Evolutionary conservation across 2,329 filamentous ascomycete species (phyloP).

Genomic region (Cercospora citrullina): DNA sequence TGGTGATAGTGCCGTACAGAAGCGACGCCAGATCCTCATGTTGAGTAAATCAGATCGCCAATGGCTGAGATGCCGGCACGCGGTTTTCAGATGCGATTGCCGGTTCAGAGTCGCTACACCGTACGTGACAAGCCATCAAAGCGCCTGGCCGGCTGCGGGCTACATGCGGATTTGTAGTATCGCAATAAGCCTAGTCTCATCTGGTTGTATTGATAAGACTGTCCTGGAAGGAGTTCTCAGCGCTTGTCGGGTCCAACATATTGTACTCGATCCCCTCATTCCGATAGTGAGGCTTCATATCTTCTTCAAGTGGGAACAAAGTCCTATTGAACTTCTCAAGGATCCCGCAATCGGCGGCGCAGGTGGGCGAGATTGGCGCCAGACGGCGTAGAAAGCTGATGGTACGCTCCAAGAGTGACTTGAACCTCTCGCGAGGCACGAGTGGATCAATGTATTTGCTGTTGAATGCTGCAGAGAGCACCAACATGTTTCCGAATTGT

Average conservation of each 20-base stretch:
- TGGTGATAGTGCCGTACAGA: background rate
- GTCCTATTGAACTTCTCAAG: slow-evolving; percentile 56
- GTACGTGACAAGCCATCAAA: background rate
- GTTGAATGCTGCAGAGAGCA: slow-evolving; percentile 78
- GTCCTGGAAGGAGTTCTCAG: slow-evolving; percentile 28
- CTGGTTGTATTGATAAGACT: slow-evolving; percentile 1
- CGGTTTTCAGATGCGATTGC: too few relatives aligned
- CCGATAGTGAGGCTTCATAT: slow-evolving; percentile 27
- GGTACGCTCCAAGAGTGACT: slow-evolving; percentile 67
- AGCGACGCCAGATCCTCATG: background rate
- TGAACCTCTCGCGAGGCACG: slow-evolving; percentile 58
- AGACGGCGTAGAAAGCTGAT: slow-evolving; percentile 73
- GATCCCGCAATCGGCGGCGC: slow-evolving; percentile 73
- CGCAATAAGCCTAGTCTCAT: background rate
- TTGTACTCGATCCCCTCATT: slow-evolving; percentile 27
- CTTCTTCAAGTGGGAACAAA: slow-evolving; percentile 30
- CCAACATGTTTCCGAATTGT: slow-evolving; percentile 94
- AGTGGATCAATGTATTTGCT: slow-evolving; percentile 56
- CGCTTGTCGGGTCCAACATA: slow-evolving; percentile 24
- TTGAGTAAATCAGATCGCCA: background rate
- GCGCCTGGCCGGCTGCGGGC: background rate
- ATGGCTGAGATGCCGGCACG: background rate
- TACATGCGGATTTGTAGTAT: background rate
- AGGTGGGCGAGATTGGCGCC: slow-evolving; percentile 70
- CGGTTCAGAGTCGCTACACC: too few relatives aligned